Percentiles rank a stretch among this genome's conserved stretches.
Evolutionary conservation across 129 eudicot genomes (phyloP).

Genomic region (Flaveria robusta): DNA sequence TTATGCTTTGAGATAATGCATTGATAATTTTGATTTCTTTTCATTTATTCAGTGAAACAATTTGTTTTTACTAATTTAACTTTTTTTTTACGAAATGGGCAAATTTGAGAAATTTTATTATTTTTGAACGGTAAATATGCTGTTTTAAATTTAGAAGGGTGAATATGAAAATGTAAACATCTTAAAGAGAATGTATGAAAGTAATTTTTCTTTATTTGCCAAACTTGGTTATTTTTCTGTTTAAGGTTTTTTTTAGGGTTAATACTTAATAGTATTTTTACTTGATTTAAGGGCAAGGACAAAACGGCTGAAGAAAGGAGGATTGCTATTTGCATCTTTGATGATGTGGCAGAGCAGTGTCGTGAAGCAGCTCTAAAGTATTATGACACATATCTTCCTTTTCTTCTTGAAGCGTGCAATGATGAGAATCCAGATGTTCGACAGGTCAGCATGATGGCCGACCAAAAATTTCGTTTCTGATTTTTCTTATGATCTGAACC

Average conservation of each 20-base stretch:
- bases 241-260: background rate
- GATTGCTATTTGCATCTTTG: conserved; percentile 96
- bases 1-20: conserved; percentile 2
- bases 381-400: conserved; percentile 94
- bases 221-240: background rate
- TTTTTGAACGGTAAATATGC: background rate
- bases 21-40: background rate
- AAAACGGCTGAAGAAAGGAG: conserved; percentile 98
- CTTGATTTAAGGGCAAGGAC: conserved; percentile 77
- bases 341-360: conserved; percentile 99
- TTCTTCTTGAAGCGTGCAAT: conserved; percentile 96
- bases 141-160: background rate
- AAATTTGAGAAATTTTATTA: background rate
- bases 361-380: conserved; percentile 97
- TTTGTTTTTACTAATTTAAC: background rate
- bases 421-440: conserved; percentile 95
- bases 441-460: conserved; percentile 55
- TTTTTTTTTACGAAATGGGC: background rate
- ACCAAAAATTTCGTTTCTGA: background rate
- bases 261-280: conserved; percentile 11
- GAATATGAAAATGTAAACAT: background rate
- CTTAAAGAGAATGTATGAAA: background rate
- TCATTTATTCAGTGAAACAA: background rate
- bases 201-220: background rate
- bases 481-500: conserved; percentile 20